Conservation (phyloP, 257 asterid genomes). For the Paulownia fortunei region DNA sequence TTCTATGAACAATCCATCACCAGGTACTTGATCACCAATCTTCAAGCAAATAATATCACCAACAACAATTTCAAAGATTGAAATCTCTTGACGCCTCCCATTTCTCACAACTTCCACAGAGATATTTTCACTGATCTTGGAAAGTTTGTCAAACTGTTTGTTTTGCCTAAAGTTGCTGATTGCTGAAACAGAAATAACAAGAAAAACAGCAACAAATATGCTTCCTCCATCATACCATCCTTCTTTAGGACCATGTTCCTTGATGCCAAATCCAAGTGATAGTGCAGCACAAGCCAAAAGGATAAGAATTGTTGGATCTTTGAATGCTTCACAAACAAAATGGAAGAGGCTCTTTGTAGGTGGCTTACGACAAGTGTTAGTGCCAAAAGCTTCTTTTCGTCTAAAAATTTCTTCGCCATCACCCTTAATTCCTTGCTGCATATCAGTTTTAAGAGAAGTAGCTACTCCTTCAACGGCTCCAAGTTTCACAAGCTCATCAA, state of each 20-base stretch:
- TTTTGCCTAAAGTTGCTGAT: slow-evolving; percentile 28
- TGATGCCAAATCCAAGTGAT: slow-evolving; percentile 40
- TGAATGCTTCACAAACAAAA: slow-evolving; percentile 32
- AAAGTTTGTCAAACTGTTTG: slow-evolving; percentile 28
- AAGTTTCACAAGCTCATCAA: slow-evolving; percentile 16
- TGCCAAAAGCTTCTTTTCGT: slow-evolving; percentile 44
- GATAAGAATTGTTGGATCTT: slow-evolving; percentile 29
- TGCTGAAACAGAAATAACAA: slow-evolving; percentile 35
- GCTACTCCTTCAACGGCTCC: slow-evolving; percentile 48
- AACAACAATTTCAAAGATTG: slow-evolving; percentile 19
- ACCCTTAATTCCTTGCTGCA: slow-evolving; percentile 34
- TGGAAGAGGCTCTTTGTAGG: slow-evolving; percentile 23
- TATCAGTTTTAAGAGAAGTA: slow-evolving; percentile 25
- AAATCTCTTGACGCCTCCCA: slow-evolving; percentile 16
- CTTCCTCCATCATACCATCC: slow-evolving; percentile 45
- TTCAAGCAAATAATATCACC: slow-evolving; percentile 35
- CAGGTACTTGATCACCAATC: slow-evolving; percentile 43
- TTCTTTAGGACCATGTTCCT: slow-evolving; percentile 26
- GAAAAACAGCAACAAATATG: slow-evolving; percentile 34
- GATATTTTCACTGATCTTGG: slow-evolving; percentile 20
- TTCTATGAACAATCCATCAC: slow-evolving; percentile 32
- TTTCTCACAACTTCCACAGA: slow-evolving; percentile 26
- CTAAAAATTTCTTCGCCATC: slow-evolving; percentile 32
- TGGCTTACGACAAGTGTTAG: slow-evolving; percentile 39
- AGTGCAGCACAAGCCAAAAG: slow-evolving; percentile 37